A percentile compares a stretch with the other conserved stretches of the same genome.
Evolutionary conservation across 805 yeast species (phyloP).

Genomic region (Wickerhamiella shivajii): DNA sequence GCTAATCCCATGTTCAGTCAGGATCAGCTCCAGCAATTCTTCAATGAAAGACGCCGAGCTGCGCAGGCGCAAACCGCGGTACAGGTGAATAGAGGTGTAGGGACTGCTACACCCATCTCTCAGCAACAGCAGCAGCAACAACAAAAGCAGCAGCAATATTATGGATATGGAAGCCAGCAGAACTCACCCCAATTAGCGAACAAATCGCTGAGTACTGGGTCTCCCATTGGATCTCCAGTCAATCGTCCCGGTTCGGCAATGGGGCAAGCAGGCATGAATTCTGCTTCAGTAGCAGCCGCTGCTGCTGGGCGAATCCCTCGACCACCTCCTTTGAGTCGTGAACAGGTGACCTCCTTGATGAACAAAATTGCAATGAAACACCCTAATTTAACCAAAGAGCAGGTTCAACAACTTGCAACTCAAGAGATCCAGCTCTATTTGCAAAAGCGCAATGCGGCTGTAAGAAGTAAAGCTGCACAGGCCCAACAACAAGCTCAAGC

Average conservation of each 20-base stretch:
- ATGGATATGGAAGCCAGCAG: slow-evolving; percentile 11
- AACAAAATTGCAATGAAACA: slow-evolving; percentile 14
- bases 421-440: slow-evolving; percentile 16
- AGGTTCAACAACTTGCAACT: slow-evolving; percentile 16
- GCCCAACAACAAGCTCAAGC: slow-evolving; percentile 17
- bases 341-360: slow-evolving; percentile 16
- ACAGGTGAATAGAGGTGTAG: too few relatives aligned
- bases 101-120: too few relatives aligned
- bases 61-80: not conserved
- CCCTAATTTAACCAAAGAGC: slow-evolving; percentile 16
- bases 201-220: not conserved
- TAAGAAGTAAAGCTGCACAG: slow-evolving; percentile 7
- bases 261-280: not conserved
- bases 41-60: slow-evolving; percentile 21
- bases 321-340: slow-evolving; percentile 9
- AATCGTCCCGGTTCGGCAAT: not conserved
- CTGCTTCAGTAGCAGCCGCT: slow-evolving; percentile 4
- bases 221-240: slow-evolving; percentile 9
- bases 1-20: slow-evolving; percentile 9
- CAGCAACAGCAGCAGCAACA: slow-evolving; percentile 21
- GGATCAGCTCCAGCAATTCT: slow-evolving; percentile 19
- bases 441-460: slow-evolving; percentile 13
- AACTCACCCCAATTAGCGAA: too few relatives aligned
- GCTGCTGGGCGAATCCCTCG: slow-evolving; percentile 9
- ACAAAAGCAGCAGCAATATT: slow-evolving; percentile 10